These are phyloP conservation scores for Gorgonomyces haynaldii DNA, from an alignment of 192 early-diverging fungal species.

Conservation along the genomic window DNA sequence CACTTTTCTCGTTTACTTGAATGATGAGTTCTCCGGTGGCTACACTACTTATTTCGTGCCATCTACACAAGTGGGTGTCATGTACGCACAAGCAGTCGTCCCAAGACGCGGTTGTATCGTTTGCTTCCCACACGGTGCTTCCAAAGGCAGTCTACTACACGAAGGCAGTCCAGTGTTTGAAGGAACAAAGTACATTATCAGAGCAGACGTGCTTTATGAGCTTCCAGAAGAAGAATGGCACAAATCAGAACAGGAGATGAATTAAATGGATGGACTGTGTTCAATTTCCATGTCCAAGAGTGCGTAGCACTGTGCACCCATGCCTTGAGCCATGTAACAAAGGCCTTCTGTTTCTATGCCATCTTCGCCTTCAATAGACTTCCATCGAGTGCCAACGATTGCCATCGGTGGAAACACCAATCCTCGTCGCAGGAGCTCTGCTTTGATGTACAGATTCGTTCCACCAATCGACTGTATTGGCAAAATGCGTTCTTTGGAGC, in stretches of 20 bases:
- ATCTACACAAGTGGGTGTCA: slow-evolving; percentile 11
- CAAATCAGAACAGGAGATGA: too few relatives aligned
- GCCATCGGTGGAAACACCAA: slow-evolving; percentile 17
- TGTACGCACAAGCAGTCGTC: slow-evolving; percentile 28
- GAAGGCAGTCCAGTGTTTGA: slow-evolving; percentile 29
- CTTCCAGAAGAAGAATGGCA: too few relatives aligned
- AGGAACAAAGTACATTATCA: slow-evolving; percentile 36
- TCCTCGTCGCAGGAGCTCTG: slow-evolving; percentile 19
- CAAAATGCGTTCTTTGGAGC: background rate
- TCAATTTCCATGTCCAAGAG: too few relatives aligned
- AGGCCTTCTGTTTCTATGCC: slow-evolving; percentile 31
- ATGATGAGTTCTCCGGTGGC: slow-evolving; percentile 36
- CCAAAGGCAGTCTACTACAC: slow-evolving; percentile 30
- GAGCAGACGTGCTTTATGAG: slow-evolving; percentile 36
- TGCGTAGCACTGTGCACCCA: too few relatives aligned
- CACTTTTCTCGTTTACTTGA: slow-evolving; percentile 38
- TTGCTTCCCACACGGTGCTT: slow-evolving; percentile 39
- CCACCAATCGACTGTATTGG: slow-evolving; percentile 24
- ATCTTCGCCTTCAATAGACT: slow-evolving; percentile 19
- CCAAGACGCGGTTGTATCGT: slow-evolving; percentile 29
- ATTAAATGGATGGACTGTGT: too few relatives aligned
- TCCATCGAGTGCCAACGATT: slow-evolving; percentile 20
- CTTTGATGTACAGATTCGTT: slow-evolving; percentile 20
- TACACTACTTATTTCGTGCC: slow-evolving; percentile 39
- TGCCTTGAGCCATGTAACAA: slow-evolving; percentile 17